Percentiles rank a stretch among this genome's conserved stretches.
Conservation (phyloP, 352 stramenopile genomes). For the Blastocystis sp. region DNA sequence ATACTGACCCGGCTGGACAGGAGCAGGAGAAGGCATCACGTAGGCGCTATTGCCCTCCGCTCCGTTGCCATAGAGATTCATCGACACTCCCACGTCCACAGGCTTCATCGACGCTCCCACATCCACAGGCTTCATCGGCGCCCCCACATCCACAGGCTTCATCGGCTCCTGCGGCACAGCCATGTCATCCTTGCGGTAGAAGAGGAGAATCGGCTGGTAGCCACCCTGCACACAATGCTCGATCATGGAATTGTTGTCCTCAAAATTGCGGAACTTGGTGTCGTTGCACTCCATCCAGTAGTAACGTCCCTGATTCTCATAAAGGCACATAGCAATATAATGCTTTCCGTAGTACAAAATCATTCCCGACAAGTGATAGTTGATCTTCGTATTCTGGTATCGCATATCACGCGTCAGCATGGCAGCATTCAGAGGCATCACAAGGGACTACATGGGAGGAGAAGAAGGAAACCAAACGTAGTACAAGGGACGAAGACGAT, state of each 20-base stretch:
- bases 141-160: too few relatives aligned
- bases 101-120: background rate
- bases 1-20: background rate
- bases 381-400: background rate
- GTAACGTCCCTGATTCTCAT: constrained; percentile 32
- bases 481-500: constrained; percentile 31
- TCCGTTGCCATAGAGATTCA: constrained; percentile 36
- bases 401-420: background rate
- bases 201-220: constrained; percentile 38
- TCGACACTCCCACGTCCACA: background rate
- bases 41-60: background rate
- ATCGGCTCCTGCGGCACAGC: background rate
- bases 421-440: constrained; percentile 36
- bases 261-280: constrained; percentile 43
- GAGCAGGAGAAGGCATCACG: constrained; percentile 15
- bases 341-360: constrained; percentile 51
- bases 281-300: constrained; percentile 57
- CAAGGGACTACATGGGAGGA: background rate
- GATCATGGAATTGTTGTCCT: constrained; percentile 35
- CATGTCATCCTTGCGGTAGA: constrained; percentile 8
- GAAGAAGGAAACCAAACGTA: background rate
- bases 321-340: constrained; percentile 48
- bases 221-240: constrained; percentile 1
- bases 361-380: constrained; percentile 27
- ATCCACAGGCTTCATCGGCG: too few relatives aligned